Conservation (phyloP, 345 rosid genomes). For the Hypericum perforatum region DNA sequence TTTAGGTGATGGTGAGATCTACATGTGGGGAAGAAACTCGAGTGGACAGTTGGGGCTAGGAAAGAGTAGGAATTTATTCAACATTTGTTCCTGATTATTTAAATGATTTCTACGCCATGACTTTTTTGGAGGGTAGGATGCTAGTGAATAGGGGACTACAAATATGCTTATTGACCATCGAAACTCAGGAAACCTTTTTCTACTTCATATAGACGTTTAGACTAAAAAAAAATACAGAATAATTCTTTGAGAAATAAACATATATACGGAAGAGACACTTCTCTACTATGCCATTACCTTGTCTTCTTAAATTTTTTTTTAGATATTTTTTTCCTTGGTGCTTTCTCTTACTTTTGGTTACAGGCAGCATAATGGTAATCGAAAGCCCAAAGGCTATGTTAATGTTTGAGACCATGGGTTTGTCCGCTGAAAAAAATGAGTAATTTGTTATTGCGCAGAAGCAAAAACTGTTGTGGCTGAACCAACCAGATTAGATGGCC, state of each 20-base stretch:
- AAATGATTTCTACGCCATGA: neutral
- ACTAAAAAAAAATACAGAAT: no score
- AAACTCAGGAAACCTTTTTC: no score
- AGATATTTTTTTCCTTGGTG: no score
- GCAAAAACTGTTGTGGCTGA: constrained; percentile 38
- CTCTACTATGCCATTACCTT: no score
- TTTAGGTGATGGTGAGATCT: constrained; percentile 79
- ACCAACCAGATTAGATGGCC: constrained; percentile 67
- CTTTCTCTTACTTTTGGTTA: no score
- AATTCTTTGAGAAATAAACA: no score
- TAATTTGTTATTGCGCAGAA: constrained; percentile 35
- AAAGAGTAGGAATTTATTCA: constrained; percentile 44
- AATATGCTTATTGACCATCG: no score
- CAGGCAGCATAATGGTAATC: no score
- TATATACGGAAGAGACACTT: no score
- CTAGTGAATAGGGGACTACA: no score
- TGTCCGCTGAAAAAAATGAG: neutral
- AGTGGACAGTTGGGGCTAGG: constrained; percentile 95
- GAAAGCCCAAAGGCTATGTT: neutral
- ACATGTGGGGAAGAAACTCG: constrained; percentile 89
- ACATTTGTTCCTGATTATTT: neutral
- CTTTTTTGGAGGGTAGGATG: neutral
- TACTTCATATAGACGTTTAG: no score
- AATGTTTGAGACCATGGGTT: neutral
- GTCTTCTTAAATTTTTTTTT: no score